Evolutionary conservation across 495 filamentous ascomycete species (phyloP).

Genomic region (Tuber indicum): DNA sequence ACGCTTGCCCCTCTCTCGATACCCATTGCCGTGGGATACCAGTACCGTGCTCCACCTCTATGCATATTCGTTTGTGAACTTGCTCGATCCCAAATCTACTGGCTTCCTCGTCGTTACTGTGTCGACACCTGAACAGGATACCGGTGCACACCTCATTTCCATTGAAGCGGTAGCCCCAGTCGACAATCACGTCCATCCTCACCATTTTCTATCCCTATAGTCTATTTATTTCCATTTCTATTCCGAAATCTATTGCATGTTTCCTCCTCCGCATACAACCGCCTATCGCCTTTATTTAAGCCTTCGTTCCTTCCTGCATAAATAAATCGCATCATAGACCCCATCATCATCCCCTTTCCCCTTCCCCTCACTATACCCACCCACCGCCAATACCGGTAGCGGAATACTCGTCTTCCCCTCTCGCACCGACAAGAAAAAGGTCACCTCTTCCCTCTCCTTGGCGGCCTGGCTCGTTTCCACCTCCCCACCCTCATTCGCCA

Average conservation of each 20-base stretch:
- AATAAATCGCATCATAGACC: conserved; percentile 1
- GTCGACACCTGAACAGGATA: background rate
- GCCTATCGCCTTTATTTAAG: background rate
- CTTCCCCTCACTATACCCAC: background rate
- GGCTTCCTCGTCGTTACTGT: background rate
- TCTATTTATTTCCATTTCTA: background rate
- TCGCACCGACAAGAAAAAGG: background rate
- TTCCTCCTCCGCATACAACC: background rate
- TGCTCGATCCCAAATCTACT: background rate
- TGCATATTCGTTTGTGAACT: background rate
- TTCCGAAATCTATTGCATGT: background rate
- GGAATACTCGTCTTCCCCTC: background rate
- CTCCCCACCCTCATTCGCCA: background rate
- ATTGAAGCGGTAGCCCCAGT: background rate
- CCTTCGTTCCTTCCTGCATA: background rate
- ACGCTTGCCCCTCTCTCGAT: background rate
- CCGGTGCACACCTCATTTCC: background rate
- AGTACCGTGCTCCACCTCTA: background rate
- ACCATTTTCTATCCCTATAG: background rate
- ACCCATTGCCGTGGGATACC: background rate
- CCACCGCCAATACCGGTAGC: background rate
- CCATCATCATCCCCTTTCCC: background rate
- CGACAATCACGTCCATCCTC: background rate
- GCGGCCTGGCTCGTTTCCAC: background rate
- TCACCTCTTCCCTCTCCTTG: background rate